Evolutionary conservation across 106 monocot species (phyloP).

Genomic region (Apostasia ramifera): DNA sequence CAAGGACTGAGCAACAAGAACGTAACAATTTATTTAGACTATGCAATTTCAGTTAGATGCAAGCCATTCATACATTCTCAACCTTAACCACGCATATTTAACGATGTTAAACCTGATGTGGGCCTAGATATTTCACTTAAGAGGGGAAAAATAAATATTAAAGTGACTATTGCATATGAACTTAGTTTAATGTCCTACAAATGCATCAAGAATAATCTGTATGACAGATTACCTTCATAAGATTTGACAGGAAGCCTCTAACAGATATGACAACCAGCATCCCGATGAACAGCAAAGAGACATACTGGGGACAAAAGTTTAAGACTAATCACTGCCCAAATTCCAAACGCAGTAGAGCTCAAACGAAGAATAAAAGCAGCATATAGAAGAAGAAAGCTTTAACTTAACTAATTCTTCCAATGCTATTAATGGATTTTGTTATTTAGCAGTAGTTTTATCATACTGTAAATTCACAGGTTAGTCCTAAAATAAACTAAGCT

Average conservation of each 20-base stretch:
- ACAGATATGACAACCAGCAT: constrained; percentile 96
- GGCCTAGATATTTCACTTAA: neutral
- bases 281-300: constrained; percentile 93
- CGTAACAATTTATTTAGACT: neutral
- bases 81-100: neutral
- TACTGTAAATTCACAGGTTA: neutral
- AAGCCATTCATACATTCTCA: neutral
- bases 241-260: constrained; percentile 84
- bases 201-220: constrained; percentile 8
- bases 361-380: too few relatives aligned
- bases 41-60: neutral
- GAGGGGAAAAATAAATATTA: neutral
- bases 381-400: too few relatives aligned
- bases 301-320: constrained; percentile 36
- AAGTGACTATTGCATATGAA: too few relatives aligned
- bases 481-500: neutral
- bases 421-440: too few relatives aligned
- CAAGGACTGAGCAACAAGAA: neutral
- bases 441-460: too few relatives aligned
- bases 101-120: neutral
- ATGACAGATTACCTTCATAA: constrained; percentile 84
- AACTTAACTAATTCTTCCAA: too few relatives aligned
- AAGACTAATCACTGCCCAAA: too few relatives aligned
- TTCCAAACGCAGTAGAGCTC: too few relatives aligned
- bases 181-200: too few relatives aligned